Evolutionary conservation across 345 rosid species (phyloP).

Genomic region (Dimocarpus longan): DNA sequence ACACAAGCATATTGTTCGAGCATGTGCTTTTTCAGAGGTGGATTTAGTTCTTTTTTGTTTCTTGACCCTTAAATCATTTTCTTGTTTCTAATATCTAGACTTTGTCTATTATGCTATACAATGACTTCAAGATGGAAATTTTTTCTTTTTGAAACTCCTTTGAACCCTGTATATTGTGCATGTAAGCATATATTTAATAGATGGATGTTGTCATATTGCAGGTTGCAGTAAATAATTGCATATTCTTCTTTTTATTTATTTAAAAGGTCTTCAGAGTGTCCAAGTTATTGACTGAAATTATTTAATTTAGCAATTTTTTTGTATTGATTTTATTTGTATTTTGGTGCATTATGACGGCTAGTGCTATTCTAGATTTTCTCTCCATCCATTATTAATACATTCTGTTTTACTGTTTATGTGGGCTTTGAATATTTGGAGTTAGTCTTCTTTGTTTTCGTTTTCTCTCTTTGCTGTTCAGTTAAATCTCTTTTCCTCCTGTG

Average conservation of each 20-base stretch:
- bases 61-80: not conserved
- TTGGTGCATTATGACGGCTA: not conserved
- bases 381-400: not conserved
- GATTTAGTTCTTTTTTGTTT: not conserved
- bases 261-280: not conserved
- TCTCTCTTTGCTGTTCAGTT: not conserved
- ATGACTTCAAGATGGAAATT: not conserved
- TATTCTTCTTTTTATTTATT: not conserved
- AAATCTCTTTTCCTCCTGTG: not conserved
- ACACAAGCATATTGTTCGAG: constrained; percentile 91
- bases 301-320: not conserved
- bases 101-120: not conserved
- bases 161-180: not conserved
- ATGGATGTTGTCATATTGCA: too few relatives aligned
- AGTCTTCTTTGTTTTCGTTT: not conserved
- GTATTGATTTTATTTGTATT: not conserved
- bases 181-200: not conserved
- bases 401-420: not conserved
- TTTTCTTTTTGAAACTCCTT: not conserved
- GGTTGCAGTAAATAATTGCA: not conserved
- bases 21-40: constrained; percentile 90
- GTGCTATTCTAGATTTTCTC: not conserved
- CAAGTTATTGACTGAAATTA: not conserved
- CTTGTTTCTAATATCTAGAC: not conserved
- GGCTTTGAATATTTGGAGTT: not conserved